These are phyloP conservation scores for Wallacemonas sp. DNA, from an alignment of 208 protist species.

Conservation along the genomic window DNA sequence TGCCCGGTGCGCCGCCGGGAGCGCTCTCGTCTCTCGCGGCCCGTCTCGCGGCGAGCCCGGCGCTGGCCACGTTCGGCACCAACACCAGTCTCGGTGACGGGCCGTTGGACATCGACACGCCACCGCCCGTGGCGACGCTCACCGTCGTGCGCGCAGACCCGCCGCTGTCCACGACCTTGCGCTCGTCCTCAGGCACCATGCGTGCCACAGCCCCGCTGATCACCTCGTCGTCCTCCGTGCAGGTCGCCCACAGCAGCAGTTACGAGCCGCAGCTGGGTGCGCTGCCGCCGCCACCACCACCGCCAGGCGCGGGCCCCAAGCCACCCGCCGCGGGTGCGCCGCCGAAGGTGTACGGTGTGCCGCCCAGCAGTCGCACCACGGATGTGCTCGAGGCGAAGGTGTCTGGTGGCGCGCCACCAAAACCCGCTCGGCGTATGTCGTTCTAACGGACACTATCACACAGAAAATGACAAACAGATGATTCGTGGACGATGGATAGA, in stretches of 20 bases:
- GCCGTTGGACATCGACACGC: constrained; percentile 12
- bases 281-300: constrained; percentile 35
- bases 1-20: neutral
- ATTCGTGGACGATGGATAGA: too few relatives aligned
- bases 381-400: constrained; percentile 1
- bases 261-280: constrained; percentile 45
- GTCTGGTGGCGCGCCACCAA: neutral
- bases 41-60: neutral
- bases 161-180: neutral
- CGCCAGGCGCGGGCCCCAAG: constrained; percentile 19
- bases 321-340: neutral
- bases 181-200: constrained; percentile 10
- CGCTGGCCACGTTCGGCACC: neutral
- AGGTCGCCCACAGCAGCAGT: constrained; percentile 35
- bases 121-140: constrained; percentile 7
- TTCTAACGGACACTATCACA: constrained; percentile 9
- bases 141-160: constrained; percentile 6
- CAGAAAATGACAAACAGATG: too few relatives aligned
- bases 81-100: neutral
- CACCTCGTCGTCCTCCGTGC: constrained; percentile 15
- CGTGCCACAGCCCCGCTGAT: too few relatives aligned
- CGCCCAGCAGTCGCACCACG: constrained; percentile 6
- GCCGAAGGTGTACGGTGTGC: constrained; percentile 18
- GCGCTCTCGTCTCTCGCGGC: neutral
- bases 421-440: constrained; percentile 7